Percentiles rank a stretch among this genome's conserved stretches.
phyloP scores from a whole-genome alignment of 768 basidiomycete species.

The Russula sp. region DNA sequence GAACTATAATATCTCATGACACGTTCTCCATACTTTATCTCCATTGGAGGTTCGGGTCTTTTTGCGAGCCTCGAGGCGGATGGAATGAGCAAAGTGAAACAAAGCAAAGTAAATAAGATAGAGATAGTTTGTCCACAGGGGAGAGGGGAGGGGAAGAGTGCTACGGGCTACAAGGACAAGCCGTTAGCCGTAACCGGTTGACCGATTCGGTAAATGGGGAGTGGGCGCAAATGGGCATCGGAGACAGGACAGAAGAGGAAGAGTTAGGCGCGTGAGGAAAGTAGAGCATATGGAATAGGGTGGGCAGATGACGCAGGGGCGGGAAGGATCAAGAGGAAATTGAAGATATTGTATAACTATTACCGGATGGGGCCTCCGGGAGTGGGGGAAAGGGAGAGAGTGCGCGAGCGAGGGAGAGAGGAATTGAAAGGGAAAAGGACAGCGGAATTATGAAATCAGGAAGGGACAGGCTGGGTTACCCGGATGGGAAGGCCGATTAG shows the following conservation, averaged over 20 bases:
- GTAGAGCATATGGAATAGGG: background rate
- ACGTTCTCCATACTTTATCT: background rate
- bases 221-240: slow-evolving; percentile 10
- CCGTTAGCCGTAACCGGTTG: background rate
- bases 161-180: background rate
- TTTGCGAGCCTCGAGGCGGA: background rate
- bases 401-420: background rate
- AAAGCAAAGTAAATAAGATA: background rate
- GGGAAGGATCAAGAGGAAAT: slow-evolving; percentile 2
- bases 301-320: slow-evolving; percentile 14
- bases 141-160: background rate
- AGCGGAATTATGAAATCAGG: slow-evolving; percentile 11
- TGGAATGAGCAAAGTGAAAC: background rate
- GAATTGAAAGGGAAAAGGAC: no score
- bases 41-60: background rate
- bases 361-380: slow-evolving; percentile 13
- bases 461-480: background rate
- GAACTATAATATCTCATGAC: background rate
- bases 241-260: slow-evolving; percentile 5
- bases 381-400: background rate
- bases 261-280: slow-evolving; percentile 14
- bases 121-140: background rate
- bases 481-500: slow-evolving; percentile 17
- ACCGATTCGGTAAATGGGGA: slow-evolving; percentile 12
- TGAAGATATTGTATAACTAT: slow-evolving; percentile 16